Base-by-base conservation (phyloP, 768 basidiomycete genomes). In the Termitomyces sp. region DNA sequence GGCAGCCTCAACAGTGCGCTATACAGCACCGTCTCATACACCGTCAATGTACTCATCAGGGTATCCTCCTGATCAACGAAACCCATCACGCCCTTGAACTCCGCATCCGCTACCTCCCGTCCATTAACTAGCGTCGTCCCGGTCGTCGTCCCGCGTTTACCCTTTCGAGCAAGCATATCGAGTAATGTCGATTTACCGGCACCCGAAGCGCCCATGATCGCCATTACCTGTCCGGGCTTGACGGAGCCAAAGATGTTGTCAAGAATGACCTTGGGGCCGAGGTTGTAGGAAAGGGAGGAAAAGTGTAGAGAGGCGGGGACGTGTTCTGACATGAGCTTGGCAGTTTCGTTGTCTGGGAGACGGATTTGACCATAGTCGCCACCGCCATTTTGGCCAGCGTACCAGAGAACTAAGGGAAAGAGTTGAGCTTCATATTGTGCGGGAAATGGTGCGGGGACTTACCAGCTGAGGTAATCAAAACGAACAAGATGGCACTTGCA, bases 41-140 rank as follows among this genome's bases (percentile, higher is more conserved):
- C 97, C 3, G 96, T 99, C 73, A 98, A 75, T 8, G 96, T 98
- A 67, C 88, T 84, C 90, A 99, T 96, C 61, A 99, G 73, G 10
- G 94, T 97, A 70, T 99, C 97, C 71, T 98, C 97, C 72, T 99
- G 97, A 68, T 99, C 96, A 45, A 99, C 97, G 63, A 91, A 99
- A 32, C 97, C 97, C 62, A 89, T 85, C 6, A 98, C 88, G 36
- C 85, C 83, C 69, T 85, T 87, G 77, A 92, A 97, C 68, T 89
- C 83, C 26, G 77, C 72, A 69, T 92, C 79, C 45, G 77, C 75
- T 26, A 96, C 87, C 58, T 81, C 80, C 3, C 92, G 79, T 0
- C 96, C 95, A 66, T 98, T 98, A 53, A 98, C 86, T 20, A 92
- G 81, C 38, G 87, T 88, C 30, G 79, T 79, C 2, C 95, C 95